Conservation (phyloP, 352 stramenopile species). For the Globisporangium perplexum region DNA sequence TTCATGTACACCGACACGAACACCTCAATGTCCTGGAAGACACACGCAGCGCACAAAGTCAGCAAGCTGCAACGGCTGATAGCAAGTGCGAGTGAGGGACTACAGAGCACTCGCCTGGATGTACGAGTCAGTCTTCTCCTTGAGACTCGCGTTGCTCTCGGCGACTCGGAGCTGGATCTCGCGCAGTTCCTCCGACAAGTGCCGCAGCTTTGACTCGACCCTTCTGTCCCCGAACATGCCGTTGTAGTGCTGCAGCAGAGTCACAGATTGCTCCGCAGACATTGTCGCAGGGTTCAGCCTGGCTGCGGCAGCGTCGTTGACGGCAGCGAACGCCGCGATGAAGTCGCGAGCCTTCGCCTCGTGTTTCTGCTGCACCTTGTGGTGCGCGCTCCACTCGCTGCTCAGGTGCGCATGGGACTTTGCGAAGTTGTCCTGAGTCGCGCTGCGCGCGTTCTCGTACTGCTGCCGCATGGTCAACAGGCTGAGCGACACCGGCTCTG, state of each 20-base stretch:
- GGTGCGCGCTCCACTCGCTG: constrained; percentile 33
- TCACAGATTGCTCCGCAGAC: constrained; percentile 22
- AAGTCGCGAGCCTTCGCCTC: constrained; percentile 46
- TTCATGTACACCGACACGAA: constrained; percentile 79
- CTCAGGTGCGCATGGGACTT: constrained; percentile 41
- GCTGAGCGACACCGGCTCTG: constrained; percentile 65
- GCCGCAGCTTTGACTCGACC: constrained; percentile 37
- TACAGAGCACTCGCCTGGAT: constrained; percentile 32
- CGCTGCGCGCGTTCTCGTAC: constrained; percentile 49
- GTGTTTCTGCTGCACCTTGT: constrained; percentile 62
- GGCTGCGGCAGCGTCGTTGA: constrained; percentile 19
- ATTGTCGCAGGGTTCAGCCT: constrained; percentile 19
- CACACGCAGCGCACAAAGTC: not conserved
- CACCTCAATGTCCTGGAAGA: constrained; percentile 57
- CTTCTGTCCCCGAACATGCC: constrained; percentile 19
- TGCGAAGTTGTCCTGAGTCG: constrained; percentile 63
- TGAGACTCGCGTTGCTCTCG: constrained; percentile 29
- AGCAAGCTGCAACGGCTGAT: not conserved
- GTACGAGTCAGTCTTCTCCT: constrained; percentile 43
- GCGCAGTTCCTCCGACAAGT: constrained; percentile 39
- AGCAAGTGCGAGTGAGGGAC: not conserved
- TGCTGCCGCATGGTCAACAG: constrained; percentile 76
- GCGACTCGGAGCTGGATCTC: constrained; percentile 28
- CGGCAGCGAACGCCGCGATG: constrained; percentile 17
- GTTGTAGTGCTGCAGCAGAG: constrained; percentile 21